Evolutionary conservation across 73 alveolate species (phyloP), one percentile per base, ranked within the genome.

Genomic region (Stentor roeselii): DNA sequence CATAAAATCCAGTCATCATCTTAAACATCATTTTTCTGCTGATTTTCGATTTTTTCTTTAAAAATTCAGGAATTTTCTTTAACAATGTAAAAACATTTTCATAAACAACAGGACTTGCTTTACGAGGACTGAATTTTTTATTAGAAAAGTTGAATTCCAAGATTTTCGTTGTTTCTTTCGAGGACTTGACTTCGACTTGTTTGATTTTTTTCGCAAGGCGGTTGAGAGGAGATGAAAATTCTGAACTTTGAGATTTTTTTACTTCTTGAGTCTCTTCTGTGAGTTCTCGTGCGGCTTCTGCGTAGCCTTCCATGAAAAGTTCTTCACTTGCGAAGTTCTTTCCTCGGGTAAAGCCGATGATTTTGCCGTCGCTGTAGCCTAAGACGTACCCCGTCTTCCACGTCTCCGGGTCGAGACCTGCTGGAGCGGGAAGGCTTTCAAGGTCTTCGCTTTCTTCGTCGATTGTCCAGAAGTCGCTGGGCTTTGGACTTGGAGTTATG

Each of bases 371-470:
- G 42, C 34, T 27, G 37, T 67, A 67, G 1, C 80, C 80, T 27
- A 21, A 14, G 1, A 15, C 37, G 27, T 32, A 67, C 34, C 80
- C 80, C 11, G 50, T 32, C 34, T 67, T 67, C 37, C 80, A 85
- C 94, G 4, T 94, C 93, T 88, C 98, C 98, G 42, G 88, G 88
- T 88, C 98, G 92, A 84, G 91, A 87, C 84, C 90, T 94, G 76
- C 83, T 94, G 75, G 98, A 94, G 6, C 21, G 21, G 6, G 6
- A 50, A 11, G 6, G 6, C 21, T 21, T 6, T 50, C 67, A 50
- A 50, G 6, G 21, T 50, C 67, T 50, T 50, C 67, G 21, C 21
- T 50, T 50, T 50, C 67, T 50, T 50, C 67, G 67, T 21, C 21
- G 6, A 50, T 50, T 11, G 67, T 6, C 21, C 67, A 21, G 67